Conservation (phyloP, 2,329 filamentous ascomycete genomes). For the Keithomyces neogunnii region DNA sequence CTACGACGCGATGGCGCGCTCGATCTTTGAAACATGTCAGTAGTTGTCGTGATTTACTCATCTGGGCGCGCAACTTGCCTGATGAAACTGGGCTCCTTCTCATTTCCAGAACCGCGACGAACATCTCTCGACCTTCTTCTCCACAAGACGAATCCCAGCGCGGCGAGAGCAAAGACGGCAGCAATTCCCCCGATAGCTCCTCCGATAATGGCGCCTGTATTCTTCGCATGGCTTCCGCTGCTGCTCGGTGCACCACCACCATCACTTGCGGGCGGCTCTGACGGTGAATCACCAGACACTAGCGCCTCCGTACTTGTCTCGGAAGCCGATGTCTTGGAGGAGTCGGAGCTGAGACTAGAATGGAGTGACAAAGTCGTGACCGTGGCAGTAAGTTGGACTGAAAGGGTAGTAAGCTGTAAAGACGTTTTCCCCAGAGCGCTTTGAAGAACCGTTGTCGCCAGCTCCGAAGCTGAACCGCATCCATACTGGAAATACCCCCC, state of each 20-base stretch:
- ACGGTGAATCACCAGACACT: constrained; percentile 4
- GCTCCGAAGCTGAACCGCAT: constrained; percentile 39
- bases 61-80: constrained; percentile 21
- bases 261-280: constrained; percentile 10
- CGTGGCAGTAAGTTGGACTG: constrained; percentile 31
- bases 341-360: constrained; percentile 28
- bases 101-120: background rate
- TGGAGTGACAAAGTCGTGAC: constrained; percentile 30
- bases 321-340: constrained; percentile 7
- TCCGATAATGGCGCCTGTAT: constrained; percentile 43
- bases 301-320: background rate
- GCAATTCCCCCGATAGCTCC: constrained; percentile 45
- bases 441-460: constrained; percentile 40
- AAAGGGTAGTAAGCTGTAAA: constrained; percentile 28
- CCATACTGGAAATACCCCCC: constrained; percentile 50
- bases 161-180: constrained; percentile 32
- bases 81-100: constrained; percentile 29
- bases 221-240: constrained; percentile 19
- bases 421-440: constrained; percentile 32
- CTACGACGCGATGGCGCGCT: constrained; percentile 15
- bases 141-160: constrained; percentile 34
- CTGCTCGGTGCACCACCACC: constrained; percentile 19
- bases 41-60: constrained; percentile 1
- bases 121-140: constrained; percentile 20
- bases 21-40: constrained; percentile 19